Evolutionary conservation across 441 rosid genomes (phyloP), one percentile per base, ranked within the genome.

Genomic region (Pelargonium cotyledonis): DNA sequence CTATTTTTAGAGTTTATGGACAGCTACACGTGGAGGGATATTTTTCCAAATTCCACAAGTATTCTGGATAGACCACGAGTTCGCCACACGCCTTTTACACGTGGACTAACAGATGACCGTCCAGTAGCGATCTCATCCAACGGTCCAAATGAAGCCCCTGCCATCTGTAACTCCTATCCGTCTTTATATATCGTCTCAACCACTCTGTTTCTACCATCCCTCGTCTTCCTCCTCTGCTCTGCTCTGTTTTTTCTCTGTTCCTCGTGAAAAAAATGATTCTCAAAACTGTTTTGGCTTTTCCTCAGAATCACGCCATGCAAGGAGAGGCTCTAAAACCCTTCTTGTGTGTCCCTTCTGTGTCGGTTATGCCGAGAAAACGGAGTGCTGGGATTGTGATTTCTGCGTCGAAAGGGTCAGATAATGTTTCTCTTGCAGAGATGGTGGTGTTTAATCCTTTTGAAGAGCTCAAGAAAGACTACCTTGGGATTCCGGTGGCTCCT

Each of bases 21-120:
- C 11, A 41, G 3, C 44, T 41, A 41, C 10, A 77, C 77, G 81
- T 81, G 82, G 75, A 81, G 41, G 76, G 63, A 64, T 74, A 51
- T 57, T 44, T 67, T 11, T 62, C n/a, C 26, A 76, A 77, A 61
- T 70, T 66, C 68, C 65, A 15, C 70, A 26, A 38, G 66, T 77
- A 55, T 65, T 41, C 44, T 41, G 44, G 90, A 79, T 71, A 67
- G 15, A 43, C 74, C 92, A 86, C 86, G 90, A 81, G 96, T 61
- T 47, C 67, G 14, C 88, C 96, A 90, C 96, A 86, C 88, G 96
- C 92, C 86, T 0, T 23, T 8, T 18, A 41, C 75, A 75, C 78
- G 79, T 82, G 89, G 23, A 26, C 8, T 1, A 6, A 65, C 0
- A 0, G 11, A 41, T 41, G 44, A 1, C 82, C 82, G 60, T 82